Evolutionary conservation across 2,329 filamentous ascomycete genomes (phyloP).

Genomic region (Cadophora luteo-olivacea): DNA sequence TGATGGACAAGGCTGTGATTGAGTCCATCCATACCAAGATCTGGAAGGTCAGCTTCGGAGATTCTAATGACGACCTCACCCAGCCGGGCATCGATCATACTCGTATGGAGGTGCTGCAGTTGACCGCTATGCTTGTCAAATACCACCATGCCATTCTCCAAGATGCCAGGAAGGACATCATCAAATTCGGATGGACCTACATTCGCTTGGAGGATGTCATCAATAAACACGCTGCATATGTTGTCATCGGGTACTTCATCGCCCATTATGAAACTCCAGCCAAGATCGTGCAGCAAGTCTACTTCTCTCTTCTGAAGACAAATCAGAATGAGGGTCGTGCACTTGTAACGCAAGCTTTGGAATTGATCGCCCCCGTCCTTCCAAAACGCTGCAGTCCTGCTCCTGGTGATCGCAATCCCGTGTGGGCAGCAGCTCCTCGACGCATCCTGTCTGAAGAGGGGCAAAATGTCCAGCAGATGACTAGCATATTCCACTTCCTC

Average conservation of each 20-base stretch:
- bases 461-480: conserved; percentile 93
- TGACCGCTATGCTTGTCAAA: conserved; percentile 94
- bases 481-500: conserved; percentile 96
- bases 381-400: conserved; percentile 79
- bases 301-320: conserved; percentile 86
- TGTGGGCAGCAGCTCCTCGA: conserved; percentile 90
- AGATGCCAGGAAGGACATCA: conserved; percentile 95
- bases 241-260: conserved; percentile 97
- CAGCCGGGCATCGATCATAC: conserved; percentile 94
- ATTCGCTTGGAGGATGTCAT: conserved; percentile 98
- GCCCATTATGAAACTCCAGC: conserved; percentile 94
- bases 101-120: conserved; percentile 91
- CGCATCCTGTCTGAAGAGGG: conserved; percentile 94
- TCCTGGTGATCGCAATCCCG: conserved; percentile 73
- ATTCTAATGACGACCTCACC: conserved; percentile 80
- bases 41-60: conserved; percentile 88
- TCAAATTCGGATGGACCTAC: conserved; percentile 99
- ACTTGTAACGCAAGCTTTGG: conserved; percentile 90
- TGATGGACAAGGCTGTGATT: conserved; percentile 87
- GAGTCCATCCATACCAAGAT: conserved; percentile 91
- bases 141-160: conserved; percentile 89
- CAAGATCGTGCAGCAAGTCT: conserved; percentile 96
- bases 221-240: conserved; percentile 98
- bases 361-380: conserved; percentile 92
- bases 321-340: conserved; percentile 95